These are phyloP conservation scores for Capsicum pubescens DNA, from an alignment of 257 asterid genomes.

Conservation along the genomic window DNA sequence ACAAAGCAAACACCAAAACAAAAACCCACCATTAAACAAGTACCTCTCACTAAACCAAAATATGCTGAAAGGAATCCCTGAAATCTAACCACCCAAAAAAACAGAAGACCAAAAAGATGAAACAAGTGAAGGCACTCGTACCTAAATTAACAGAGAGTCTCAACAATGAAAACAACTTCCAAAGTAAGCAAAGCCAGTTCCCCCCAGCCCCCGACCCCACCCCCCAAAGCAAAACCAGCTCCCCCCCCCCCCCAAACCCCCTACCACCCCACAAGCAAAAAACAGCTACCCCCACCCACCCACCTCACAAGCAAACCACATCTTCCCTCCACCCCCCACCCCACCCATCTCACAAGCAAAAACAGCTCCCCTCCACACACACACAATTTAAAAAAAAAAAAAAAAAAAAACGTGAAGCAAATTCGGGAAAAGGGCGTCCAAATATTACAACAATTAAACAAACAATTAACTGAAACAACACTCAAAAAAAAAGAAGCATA, in stretches of 20 bases:
- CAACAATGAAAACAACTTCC: background rate
- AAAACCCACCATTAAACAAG: background rate
- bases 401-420: background rate
- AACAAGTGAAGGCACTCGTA: background rate
- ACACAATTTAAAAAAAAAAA: too few relatives aligned
- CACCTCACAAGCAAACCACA: too few relatives aligned
- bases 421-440: background rate
- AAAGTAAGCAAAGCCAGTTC: background rate
- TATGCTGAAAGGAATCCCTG: background rate
- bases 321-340: too few relatives aligned
- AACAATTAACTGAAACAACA: background rate
- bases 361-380: too few relatives aligned
- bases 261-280: background rate
- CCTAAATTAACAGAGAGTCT: slow-evolving; percentile 1
- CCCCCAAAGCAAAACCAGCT: too few relatives aligned
- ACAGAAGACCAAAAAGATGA: background rate
- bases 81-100: background rate
- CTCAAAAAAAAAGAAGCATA: background rate
- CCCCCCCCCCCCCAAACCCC: too few relatives aligned
- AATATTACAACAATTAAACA: background rate
- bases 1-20: background rate
- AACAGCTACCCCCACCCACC: too few relatives aligned
- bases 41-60: background rate
- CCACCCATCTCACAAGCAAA: too few relatives aligned
- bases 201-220: too few relatives aligned